Evolutionary conservation across 75 land plant species (phyloP).

Genomic region (Sequoiadendron giganteum): DNA sequence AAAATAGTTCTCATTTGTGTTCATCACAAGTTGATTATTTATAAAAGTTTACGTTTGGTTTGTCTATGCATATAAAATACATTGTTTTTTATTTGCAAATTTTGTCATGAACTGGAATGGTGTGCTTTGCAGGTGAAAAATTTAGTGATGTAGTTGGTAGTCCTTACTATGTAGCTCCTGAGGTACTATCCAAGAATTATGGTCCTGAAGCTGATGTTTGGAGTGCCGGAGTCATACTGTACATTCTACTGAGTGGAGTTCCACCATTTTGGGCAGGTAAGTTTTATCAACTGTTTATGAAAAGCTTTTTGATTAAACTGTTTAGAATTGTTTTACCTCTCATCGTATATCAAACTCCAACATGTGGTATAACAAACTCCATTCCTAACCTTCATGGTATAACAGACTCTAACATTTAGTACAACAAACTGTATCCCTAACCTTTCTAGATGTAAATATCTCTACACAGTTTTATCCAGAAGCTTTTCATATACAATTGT

Average conservation of each 20-base stretch:
- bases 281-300: background rate
- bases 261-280: constrained; percentile 80
- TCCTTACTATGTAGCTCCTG: constrained; percentile 80
- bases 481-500: no score
- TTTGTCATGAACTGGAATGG: background rate
- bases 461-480: no score
- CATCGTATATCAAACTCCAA: background rate
- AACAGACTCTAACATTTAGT: no score
- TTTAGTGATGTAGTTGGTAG: constrained; percentile 73
- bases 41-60: background rate
- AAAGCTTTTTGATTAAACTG: no score
- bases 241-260: constrained; percentile 58
- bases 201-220: constrained; percentile 74
- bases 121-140: constrained; percentile 37
- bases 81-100: background rate
- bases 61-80: background rate
- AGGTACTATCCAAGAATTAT: constrained; percentile 55
- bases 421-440: no score
- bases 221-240: constrained; percentile 81
- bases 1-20: background rate
- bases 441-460: no score
- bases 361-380: background rate
- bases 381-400: background rate
- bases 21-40: background rate
- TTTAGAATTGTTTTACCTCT: background rate